Base-by-base conservation (phyloP, 148 eudicot species). In the Cornus controversa region DNA sequence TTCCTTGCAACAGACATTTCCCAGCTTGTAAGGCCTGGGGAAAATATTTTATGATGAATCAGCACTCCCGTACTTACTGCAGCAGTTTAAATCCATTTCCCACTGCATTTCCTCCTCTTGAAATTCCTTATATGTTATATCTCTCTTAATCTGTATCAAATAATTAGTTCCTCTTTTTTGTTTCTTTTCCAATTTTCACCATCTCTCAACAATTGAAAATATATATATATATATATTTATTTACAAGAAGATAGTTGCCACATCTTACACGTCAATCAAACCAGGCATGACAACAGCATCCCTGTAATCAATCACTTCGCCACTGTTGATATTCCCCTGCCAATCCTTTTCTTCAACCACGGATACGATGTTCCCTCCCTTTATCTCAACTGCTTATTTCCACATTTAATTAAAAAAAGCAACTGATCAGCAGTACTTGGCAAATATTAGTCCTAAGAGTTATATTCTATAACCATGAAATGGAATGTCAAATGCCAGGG, bases 261-360 rank as follows among this genome's bases (percentile, higher is more conserved):
- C n/a, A 70, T 77, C 98, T 89, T 89, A 96, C 99, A 92, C 94
- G 80, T 96, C 98, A 70, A 96, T 84, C 78, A 96, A 86, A 82
- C 99, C 99, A 64, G 99, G 99, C 99, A 96, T 96, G 84, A 96
- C 83, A 85, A 96, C 99, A 62, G 98, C 91, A 73, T 96, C 90
- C 73, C 97, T 97, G 85, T 88, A 96, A 79, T 96, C 92, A 71
- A 96, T 63, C 67, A 92, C 81, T 37, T 83, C 83, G 71, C 73
- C 87, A 11, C 57, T 81, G 82, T 71, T 70, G 36, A 66, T 66
- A 76, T 78, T 85, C 28, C 87, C 90, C 76, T 75, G 86, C 99
- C 92, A 87, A 26, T 90, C 90, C 69, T 85, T 91, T 78, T 87
- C 94, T 66, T 80, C 85, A 77, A 89, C 84, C 67, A 96, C 79